A percentile compares a stretch with the other conserved stretches of the same genome.
phyloP scores from a whole-genome alignment of 768 basidiomycete genomes.

The Panus rudis region DNA sequence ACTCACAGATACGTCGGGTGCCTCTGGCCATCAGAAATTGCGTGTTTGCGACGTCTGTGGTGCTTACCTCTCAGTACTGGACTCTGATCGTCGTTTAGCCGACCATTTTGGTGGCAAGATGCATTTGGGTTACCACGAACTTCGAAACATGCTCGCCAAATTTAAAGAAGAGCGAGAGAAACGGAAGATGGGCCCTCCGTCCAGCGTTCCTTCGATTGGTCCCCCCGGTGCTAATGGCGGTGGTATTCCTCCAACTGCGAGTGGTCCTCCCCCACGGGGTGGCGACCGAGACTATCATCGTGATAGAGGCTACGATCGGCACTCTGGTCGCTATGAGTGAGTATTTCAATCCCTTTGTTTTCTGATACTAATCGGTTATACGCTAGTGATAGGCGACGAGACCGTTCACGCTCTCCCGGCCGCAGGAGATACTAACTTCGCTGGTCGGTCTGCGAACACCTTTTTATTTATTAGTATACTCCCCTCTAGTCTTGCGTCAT shows the following conservation, averaged over 20 bases:
- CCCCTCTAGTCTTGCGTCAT: too few relatives aligned
- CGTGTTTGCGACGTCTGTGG: constrained; percentile 99
- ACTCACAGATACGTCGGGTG: constrained; percentile 95
- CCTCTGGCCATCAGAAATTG: constrained; percentile 98
- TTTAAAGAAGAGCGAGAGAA: constrained; percentile 90
- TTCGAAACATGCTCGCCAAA: constrained; percentile 87
- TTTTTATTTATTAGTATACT: too few relatives aligned
- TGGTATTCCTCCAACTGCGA: constrained; percentile 26
- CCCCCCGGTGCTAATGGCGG: constrained; percentile 20
- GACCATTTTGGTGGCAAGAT: constrained; percentile 99
- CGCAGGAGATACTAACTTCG: constrained; percentile 20
- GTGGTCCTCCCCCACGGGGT: constrained; percentile 44
- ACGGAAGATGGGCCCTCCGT: constrained; percentile 53
- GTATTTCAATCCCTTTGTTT: constrained; percentile 25
- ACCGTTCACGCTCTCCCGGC: constrained; percentile 25
- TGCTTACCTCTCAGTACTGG: constrained; percentile 96
- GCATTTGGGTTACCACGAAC: constrained; percentile 98
- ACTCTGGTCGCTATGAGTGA: constrained; percentile 70
- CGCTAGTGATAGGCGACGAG: constrained; percentile 21
- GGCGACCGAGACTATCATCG: constrained; percentile 61
- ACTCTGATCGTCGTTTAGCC: constrained; percentile 96
- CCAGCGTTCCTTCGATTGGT: constrained; percentile 27
- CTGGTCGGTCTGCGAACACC: too few relatives aligned
- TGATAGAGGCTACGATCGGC: constrained; percentile 63
- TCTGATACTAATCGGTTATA: constrained; percentile 3